These are phyloP conservation scores for Ceratobasidium sp. DNA, from an alignment of 1,284 basidiomycete genomes.

Conservation along the genomic window DNA sequence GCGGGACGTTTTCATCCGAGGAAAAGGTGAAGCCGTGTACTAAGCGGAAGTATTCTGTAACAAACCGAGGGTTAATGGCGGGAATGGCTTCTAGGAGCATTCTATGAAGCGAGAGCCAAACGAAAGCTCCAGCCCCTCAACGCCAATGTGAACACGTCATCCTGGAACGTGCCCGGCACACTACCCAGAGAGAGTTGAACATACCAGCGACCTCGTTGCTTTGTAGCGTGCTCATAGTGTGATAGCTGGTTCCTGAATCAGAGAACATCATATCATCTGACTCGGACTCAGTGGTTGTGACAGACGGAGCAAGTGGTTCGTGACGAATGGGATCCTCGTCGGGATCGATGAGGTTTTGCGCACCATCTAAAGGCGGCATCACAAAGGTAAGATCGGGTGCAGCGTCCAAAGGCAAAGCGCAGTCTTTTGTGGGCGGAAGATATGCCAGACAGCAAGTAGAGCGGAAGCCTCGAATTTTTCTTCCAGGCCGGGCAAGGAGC, in stretches of 20 bases:
- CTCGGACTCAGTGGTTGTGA: neutral
- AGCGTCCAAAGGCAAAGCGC: neutral
- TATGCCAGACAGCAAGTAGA: too few relatives aligned
- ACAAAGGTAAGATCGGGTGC: neutral
- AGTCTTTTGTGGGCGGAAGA: too few relatives aligned
- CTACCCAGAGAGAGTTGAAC: neutral
- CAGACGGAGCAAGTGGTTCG: too few relatives aligned
- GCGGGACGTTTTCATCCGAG: constrained; percentile 28
- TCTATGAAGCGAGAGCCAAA: too few relatives aligned
- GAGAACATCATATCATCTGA: constrained; percentile 9
- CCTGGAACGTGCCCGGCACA: too few relatives aligned
- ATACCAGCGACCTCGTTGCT: constrained; percentile 3
- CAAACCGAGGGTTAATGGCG: neutral
- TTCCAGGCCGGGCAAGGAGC: too few relatives aligned
- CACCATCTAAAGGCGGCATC: neutral
- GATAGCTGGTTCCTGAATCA: neutral
- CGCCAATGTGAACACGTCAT: too few relatives aligned
- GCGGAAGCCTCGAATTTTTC: too few relatives aligned
- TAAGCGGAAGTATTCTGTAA: constrained; percentile 20
- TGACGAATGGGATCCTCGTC: neutral
- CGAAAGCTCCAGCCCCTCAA: too few relatives aligned
- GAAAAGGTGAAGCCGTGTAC: constrained; percentile 16
- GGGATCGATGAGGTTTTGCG: neutral
- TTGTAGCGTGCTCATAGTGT: constrained; percentile 5
- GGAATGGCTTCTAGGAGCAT: too few relatives aligned